Evolutionary conservation across 2,329 filamentous ascomycete genomes (phyloP), one percentile per base, ranked within the genome.

Genomic region (Monilinia laxa): DNA sequence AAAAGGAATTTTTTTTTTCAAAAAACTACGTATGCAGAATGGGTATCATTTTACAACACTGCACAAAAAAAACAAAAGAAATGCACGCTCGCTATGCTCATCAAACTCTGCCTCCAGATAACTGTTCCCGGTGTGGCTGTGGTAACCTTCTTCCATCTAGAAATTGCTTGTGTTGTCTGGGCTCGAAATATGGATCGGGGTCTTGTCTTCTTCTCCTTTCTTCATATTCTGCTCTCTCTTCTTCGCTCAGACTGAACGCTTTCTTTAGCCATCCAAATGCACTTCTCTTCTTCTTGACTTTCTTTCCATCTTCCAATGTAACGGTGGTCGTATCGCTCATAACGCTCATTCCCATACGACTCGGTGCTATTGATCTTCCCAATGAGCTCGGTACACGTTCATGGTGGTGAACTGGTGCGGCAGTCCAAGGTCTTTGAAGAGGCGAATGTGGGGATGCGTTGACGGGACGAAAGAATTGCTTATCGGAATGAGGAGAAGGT

Each of bases 221-320:
- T 73, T 88, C 85, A 70, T 87, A 89, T 12, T 82, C 82, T 11
- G 81, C 80, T 63, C 82, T 82, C 75, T 89, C 87, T 58, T 88
- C 85, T 28, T 89, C 87, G 68, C 87, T 86, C 35, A 89, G 77
- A 45, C 83, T 84, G 63, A 89, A 89, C 0, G 86, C 86, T 78
- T 89, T 89, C 76, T 88, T 89, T 66, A 89, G 76, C 87, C 87
- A 89, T 2, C 86, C 87, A 73, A 89, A 88, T 1, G 86, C 85
- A 71, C 87, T 88, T 70, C 85, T 83, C 80, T 89, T 89, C 79
- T 88, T 89, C 76, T 88, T 88, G 6, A 88, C 74, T 49, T 81
- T 76, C 68, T 73, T 73, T 20, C 70, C 72, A 38, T 72, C 66
- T 42, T 72, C 71, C 18, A 80, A 82, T 59, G 65, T 67, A 7